These are phyloP conservation scores for Megacollybia marginata DNA, from an alignment of 768 basidiomycete species.

Conservation along the genomic window DNA sequence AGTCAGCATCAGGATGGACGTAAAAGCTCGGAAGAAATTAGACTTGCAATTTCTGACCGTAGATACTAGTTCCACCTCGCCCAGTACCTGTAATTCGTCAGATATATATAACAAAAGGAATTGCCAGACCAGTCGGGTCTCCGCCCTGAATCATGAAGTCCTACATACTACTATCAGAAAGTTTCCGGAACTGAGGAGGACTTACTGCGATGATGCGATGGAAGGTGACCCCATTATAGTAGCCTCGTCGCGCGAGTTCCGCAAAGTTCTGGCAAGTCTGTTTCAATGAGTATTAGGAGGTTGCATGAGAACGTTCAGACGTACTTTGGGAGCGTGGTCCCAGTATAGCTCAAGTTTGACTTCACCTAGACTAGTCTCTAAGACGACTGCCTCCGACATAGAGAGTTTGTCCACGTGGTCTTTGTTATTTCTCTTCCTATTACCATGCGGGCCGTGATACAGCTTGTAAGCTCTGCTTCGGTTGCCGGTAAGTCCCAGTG, in stretches of 20 bases:
- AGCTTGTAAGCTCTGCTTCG: slow-evolving; percentile 79
- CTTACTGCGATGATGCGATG: slow-evolving; percentile 78
- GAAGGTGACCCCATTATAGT: slow-evolving; percentile 86
- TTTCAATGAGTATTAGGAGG: slow-evolving; percentile 8
- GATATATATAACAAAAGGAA: slow-evolving; percentile 82
- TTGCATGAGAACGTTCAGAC: slow-evolving; percentile 6
- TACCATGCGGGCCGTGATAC: slow-evolving; percentile 78
- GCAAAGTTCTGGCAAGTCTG: slow-evolving; percentile 62
- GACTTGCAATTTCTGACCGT: slow-evolving; percentile 79
- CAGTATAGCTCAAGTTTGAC: slow-evolving; percentile 89
- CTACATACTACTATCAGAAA: slow-evolving; percentile 25
- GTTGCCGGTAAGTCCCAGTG: slow-evolving; percentile 51
- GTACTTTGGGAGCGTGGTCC: slow-evolving; percentile 76
- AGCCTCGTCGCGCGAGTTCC: slow-evolving; percentile 84
- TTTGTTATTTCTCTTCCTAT: too few relatives aligned
- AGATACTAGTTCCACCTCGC: slow-evolving; percentile 83
- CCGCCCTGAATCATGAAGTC: slow-evolving; percentile 98
- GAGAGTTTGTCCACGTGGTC: too few relatives aligned
- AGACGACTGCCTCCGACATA: slow-evolving; percentile 52
- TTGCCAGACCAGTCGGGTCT: slow-evolving; percentile 95
- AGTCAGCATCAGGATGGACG: slow-evolving; percentile 4
- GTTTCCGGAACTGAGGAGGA: background rate
- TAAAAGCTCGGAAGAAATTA: background rate
- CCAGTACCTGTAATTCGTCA: slow-evolving; percentile 79
- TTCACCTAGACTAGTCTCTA: slow-evolving; percentile 83